Evolutionary conservation across 148 eudicot genomes (phyloP).

Genomic region (Polygonum maritimum): DNA sequence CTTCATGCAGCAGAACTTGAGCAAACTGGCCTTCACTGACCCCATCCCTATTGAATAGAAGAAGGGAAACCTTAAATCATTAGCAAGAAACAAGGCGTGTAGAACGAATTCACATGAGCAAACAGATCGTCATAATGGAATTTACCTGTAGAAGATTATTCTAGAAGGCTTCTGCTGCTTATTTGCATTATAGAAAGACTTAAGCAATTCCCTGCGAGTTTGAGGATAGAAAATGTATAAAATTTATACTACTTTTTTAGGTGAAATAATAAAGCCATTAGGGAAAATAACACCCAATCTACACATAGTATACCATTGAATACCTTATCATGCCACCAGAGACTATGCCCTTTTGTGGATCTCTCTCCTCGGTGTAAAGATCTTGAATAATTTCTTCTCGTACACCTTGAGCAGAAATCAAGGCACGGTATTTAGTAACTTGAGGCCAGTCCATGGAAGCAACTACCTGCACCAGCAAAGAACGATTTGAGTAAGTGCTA

Average conservation of each 20-base stretch:
- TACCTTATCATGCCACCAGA: slow-evolving; percentile 64
- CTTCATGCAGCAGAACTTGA: slow-evolving; percentile 54
- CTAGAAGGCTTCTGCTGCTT: slow-evolving; percentile 27
- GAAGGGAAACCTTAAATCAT: background rate
- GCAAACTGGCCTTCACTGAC: slow-evolving; percentile 85
- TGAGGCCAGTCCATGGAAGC: slow-evolving; percentile 87
- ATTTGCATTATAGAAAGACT: slow-evolving; percentile 27
- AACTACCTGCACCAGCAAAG: slow-evolving; percentile 39
- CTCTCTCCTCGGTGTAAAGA: slow-evolving; percentile 30
- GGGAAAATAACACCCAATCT: background rate
- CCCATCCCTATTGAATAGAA: slow-evolving; percentile 52
- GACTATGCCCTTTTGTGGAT: slow-evolving; percentile 25
- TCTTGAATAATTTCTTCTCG: slow-evolving; percentile 62
- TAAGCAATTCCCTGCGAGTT: slow-evolving; percentile 44
- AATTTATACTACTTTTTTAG: background rate
- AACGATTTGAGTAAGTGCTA: background rate
- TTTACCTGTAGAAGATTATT: slow-evolving; percentile 70
- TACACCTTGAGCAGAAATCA: slow-evolving; percentile 55
- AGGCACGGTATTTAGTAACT: slow-evolving; percentile 52
- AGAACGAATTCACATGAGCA: background rate
- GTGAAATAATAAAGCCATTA: background rate
- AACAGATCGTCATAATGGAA: background rate
- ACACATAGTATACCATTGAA: no score
- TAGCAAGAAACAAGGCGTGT: background rate
- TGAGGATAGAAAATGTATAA: background rate